Evolutionary conservation across 345 rosid genomes (phyloP), one percentile per base, ranked within the genome.

Genomic region (Schrenkiella parvula): DNA sequence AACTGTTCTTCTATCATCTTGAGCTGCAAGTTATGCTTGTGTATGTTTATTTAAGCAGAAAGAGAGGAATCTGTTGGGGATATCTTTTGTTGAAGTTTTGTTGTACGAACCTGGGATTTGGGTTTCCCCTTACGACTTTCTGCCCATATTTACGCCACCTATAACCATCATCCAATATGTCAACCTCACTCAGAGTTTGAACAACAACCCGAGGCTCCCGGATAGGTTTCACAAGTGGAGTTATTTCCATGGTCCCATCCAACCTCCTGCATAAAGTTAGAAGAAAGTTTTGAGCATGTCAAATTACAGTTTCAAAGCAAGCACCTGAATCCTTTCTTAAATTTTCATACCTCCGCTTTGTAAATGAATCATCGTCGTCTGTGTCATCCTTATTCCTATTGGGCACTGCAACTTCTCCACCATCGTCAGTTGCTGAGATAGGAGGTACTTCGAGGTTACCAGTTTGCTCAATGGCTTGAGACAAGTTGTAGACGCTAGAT

Each of bases 61-160:
- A 26, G 50, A 37, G n/a, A 28, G 13, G n/a, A 34, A 54, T 37
- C 38, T 66, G 13, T 25, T 11, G 26, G 38, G 8, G 43, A 21
- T 4, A 14, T 11, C n/a, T n/a, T 25, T 54, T 12, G 50, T 59
- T 15, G 35, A 0, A 2, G 26, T 22, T 58, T 10, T 8, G 55
- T 15, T 34, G 69, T 19, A 77, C 58, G 47, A 78, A 89, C 99
- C 99, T 87, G 61, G 99, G 99, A 81, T 95, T 95, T 59, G 99
- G 97, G 84, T 95, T 95, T 71, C 96, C 97, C 66, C 97, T 83
- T 39, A 95, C 99, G 72, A 95, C 96, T 83, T 95, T 95, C 84
- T 95, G 99, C 69, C 98, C 99, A 85, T 95, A 95, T 79, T 95
- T 95, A 85, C 99, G 97, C 99, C 99, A 95, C 41, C 95, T 80